A percentile compares a stretch with the other conserved stretches of the same genome.
These are phyloP conservation scores for Chaetomium fimeti DNA, from an alignment of 495 filamentous ascomycete genomes.

Conservation along the genomic window DNA sequence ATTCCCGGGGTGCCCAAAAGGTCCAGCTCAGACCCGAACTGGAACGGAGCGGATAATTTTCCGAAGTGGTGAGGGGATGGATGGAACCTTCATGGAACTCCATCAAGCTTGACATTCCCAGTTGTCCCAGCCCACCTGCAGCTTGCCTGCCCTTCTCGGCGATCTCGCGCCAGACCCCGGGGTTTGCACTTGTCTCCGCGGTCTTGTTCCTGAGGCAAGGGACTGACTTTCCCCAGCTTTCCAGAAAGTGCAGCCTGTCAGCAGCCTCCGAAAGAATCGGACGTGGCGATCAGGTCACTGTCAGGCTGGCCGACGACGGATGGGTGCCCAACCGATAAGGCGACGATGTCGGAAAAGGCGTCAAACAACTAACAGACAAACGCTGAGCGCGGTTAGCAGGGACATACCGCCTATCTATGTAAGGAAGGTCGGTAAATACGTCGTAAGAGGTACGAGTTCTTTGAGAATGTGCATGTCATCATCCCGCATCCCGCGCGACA, in stretches of 20 bases:
- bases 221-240: not conserved
- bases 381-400: not conserved
- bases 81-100: not conserved
- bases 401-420: too few species aligned
- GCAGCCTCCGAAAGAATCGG: not conserved
- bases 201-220: too few species aligned
- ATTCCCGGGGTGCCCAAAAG: not conserved
- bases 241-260: not conserved
- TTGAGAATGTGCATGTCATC: not conserved
- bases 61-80: not conserved
- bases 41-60: slow-evolving; percentile 12
- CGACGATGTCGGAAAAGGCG: not conserved
- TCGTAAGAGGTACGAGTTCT: not conserved
- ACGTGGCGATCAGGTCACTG: not conserved
- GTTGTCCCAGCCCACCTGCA: too few species aligned
- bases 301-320: not conserved
- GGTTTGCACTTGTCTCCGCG: not conserved
- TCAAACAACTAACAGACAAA: not conserved
- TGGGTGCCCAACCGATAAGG: not conserved
- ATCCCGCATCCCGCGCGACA: not conserved
- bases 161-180: not conserved
- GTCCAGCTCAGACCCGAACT: not conserved
- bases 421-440: too few species aligned
- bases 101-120: not conserved
- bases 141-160: not conserved